Conservation (phyloP, 1,284 basidiomycete genomes). For the Pseudozyma hubeiensis region DNA sequence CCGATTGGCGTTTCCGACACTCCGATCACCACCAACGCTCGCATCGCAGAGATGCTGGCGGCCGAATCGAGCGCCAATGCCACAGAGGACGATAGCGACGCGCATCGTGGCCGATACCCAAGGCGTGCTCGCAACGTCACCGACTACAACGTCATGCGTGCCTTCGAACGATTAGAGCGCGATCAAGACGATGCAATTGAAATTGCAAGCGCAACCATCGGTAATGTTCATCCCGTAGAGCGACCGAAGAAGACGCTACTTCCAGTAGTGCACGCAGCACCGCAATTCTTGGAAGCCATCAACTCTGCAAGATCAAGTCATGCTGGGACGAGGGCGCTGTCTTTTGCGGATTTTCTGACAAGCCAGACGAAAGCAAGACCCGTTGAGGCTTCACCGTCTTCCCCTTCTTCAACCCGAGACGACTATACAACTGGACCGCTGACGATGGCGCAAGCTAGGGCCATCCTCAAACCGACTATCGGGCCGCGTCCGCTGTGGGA, state of each 20-base stretch:
- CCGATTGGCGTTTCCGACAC: slow-evolving; percentile 3
- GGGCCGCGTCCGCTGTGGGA: slow-evolving; percentile 3
- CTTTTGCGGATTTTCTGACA: slow-evolving; percentile 22
- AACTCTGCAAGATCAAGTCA: not conserved
- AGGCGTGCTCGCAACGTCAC: slow-evolving; percentile 29
- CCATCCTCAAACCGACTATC: not conserved
- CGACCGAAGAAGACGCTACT: slow-evolving; percentile 2
- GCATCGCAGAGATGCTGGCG: slow-evolving; percentile 1
- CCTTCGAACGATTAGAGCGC: slow-evolving; percentile 22
- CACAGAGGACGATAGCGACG: slow-evolving; percentile 21
- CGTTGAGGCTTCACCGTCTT: not conserved
- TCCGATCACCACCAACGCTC: slow-evolving; percentile 11
- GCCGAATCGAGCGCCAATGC: slow-evolving; percentile 15
- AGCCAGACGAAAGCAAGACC: slow-evolving; percentile 2
- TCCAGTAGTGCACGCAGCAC: slow-evolving; percentile 7
- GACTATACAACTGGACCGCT: not conserved
- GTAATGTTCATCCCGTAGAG: not conserved
- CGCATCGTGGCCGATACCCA: slow-evolving; percentile 28
- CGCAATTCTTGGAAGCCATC: slow-evolving; percentile 28
- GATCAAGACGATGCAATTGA: not conserved
- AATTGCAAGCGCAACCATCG: not conserved
- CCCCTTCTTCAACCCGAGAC: slow-evolving; percentile 1
- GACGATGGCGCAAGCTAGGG: slow-evolving; percentile 9
- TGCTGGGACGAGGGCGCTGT: not conserved
- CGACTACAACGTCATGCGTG: slow-evolving; percentile 35